phyloP scores from a whole-genome alignment of 2,329 filamentous ascomycete species.

The Sphaerostilbella broomeana region DNA sequence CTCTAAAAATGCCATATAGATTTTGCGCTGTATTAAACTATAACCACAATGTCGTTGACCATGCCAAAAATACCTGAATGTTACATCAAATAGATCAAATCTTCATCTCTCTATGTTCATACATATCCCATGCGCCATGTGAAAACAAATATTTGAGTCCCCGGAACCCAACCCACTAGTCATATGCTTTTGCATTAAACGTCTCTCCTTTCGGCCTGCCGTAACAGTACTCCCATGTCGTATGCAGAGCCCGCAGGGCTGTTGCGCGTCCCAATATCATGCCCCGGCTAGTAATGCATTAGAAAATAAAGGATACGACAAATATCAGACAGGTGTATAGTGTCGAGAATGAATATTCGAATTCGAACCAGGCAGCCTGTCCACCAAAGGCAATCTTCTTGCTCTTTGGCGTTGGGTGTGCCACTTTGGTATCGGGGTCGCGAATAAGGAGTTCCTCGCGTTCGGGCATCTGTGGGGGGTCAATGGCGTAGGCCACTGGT shows the following conservation, averaged over 20 bases:
- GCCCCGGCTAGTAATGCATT: slow-evolving; percentile 8
- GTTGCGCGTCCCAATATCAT: slow-evolving; percentile 5
- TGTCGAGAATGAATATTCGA: slow-evolving; percentile 47
- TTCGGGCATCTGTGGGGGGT: slow-evolving; percentile 51
- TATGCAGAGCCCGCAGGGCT: too few species aligned
- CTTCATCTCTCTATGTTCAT: slow-evolving; percentile 12
- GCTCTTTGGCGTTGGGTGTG: slow-evolving; percentile 42
- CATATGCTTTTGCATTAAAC: slow-evolving; percentile 5
- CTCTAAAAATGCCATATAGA: too few species aligned
- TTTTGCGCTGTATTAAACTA: slow-evolving; percentile 12
- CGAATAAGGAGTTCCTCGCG: slow-evolving; percentile 50
- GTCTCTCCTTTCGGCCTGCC: neutral
- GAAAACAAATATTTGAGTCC: slow-evolving; percentile 5
- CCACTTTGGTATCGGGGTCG: slow-evolving; percentile 49
- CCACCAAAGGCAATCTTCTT: slow-evolving; percentile 50
- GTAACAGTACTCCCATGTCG: neutral
- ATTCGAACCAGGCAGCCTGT: slow-evolving; percentile 49
- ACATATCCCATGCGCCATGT: slow-evolving; percentile 11
- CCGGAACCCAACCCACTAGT: slow-evolving; percentile 2
- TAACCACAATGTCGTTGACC: slow-evolving; percentile 8
- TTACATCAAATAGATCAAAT: slow-evolving; percentile 6
- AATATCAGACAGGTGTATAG: slow-evolving; percentile 45
- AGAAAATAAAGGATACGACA: slow-evolving; percentile 32
- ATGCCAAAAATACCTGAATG: slow-evolving; percentile 3
- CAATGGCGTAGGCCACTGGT: slow-evolving; percentile 54